Conservation (phyloP, 192 early-diverging fungal species). For the Backusella tarrabulga region DNA sequence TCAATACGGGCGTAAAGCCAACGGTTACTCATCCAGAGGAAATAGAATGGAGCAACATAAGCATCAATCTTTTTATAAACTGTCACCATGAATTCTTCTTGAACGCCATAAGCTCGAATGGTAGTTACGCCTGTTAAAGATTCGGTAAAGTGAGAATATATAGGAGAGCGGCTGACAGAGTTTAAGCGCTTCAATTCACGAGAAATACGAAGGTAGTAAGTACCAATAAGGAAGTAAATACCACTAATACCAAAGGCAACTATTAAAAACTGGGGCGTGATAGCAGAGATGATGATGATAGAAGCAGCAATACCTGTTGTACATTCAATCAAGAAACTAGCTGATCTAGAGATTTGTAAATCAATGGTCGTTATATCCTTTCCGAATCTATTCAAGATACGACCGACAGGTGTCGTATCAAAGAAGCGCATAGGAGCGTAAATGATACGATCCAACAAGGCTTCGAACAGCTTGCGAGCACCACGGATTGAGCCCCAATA, state of each 20-base stretch:
- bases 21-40: conserved; percentile 73
- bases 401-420: conserved; percentile 72
- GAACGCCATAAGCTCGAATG: conserved; percentile 78
- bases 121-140: conserved; percentile 74
- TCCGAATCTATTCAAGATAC: conserved; percentile 76
- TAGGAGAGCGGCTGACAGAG: conserved; percentile 67
- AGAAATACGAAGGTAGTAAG: conserved; percentile 68
- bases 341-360: conserved; percentile 21
- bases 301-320: conserved; percentile 17
- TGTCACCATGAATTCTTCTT: conserved; percentile 62
- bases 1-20: conserved; percentile 67
- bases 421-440: conserved; percentile 78
- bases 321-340: conserved; percentile 16
- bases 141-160: conserved; percentile 82
- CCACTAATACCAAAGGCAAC: conserved; percentile 37
- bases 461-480: conserved; percentile 50
- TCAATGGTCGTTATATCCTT: conserved; percentile 62
- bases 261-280: conserved; percentile 42
- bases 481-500: conserved; percentile 54
- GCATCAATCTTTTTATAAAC: conserved; percentile 58
- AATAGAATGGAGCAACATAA: conserved; percentile 70
- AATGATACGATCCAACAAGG: conserved; percentile 49
- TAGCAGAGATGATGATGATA: conserved; percentile 33
- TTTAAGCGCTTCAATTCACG: conserved; percentile 92
- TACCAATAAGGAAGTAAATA: conserved; percentile 60